Conservation (phyloP, 257 asterid genomes). For the Penstemon barbatus region DNA sequence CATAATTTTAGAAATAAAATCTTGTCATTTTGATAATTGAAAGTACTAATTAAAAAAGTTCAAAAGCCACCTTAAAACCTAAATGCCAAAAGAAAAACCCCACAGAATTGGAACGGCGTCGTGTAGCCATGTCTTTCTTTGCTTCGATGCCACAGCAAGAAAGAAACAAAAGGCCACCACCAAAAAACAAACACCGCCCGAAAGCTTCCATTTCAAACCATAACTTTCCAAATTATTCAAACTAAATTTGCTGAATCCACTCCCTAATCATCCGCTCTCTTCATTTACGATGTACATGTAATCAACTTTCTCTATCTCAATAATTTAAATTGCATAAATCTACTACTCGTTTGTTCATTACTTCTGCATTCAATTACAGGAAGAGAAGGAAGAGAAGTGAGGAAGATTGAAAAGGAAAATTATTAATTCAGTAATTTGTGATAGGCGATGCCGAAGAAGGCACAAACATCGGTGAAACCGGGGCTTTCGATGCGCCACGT, state of each 20-base stretch:
- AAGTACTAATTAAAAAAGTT: too few species aligned
- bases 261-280: conserved; percentile 23
- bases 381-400: conserved; percentile 42
- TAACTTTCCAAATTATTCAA: neutral
- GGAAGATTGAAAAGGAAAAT: conserved; percentile 32
- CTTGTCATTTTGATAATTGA: too few species aligned
- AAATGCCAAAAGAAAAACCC: too few species aligned
- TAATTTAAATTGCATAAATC: conserved; percentile 4
- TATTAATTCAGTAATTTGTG: conserved; percentile 15
- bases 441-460: conserved; percentile 44
- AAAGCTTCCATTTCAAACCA: conserved; percentile 29
- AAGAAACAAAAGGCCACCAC: conserved; percentile 24
- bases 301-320: conserved; percentile 18
- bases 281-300: conserved; percentile 25
- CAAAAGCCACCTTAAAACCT: too few species aligned
- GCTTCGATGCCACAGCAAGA: conserved; percentile 8
- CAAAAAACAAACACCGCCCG: conserved; percentile 40
- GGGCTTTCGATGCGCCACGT: conserved; percentile 49
- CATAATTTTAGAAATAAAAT: too few species aligned
- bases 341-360: neutral
- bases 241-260: conserved; percentile 13
- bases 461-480: conserved; percentile 42
- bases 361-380: conserved; percentile 30
- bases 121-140: too few species aligned
- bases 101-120: too few species aligned